Base-by-base conservation (phyloP, 164 flowering plant genomes). In the Magnolia changhungtana region DNA sequence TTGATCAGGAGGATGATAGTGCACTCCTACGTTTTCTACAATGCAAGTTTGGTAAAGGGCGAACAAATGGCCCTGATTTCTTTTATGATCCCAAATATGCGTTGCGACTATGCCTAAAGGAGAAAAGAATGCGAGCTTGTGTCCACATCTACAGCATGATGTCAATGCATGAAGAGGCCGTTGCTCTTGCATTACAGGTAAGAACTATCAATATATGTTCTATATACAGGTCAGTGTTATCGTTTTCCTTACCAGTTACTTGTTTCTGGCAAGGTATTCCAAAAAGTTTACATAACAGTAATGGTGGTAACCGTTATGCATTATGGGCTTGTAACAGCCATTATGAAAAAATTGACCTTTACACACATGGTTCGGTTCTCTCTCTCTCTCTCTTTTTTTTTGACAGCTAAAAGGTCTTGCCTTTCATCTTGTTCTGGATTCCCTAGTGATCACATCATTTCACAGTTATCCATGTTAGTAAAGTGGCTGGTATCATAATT, bases 141-240 rank as follows among this genome's bases (percentile, higher is more conserved):
- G 98, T 96, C 75, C 98, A 96, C 84, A 94, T 96, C 82, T 96
- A 94, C 79, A 91, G 98, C 85, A 94, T 94, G 99, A 96, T 96
- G 99, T 90, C 93, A 74, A 96, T 96, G 99, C 99, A 96, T 87
- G 98, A 94, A 89, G 99, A 96, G 83, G 99, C 98, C 73, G 98
- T 96, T 83, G 97, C 98, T 72, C 96, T 96, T 81, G 97, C 98
- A 71, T 86, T 96, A 29, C 94, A 89, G 97, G 99, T 94, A 71
- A 71, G 72, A 45, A 1, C 64, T 21, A n/a, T n/a, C 45, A 29
- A n/a, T 27, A 18, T 73, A 2, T 7, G 18, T 16, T 67, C 71
- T 11, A 64, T 64, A 19, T 59, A 10, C 29, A 9, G 11, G 24
- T 65, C 68, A 11, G 65, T 21, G 21, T 21, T 63, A 63, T 65